Conservation (phyloP, 441 rosid species). For the Erodium chrysanthum region DNA sequence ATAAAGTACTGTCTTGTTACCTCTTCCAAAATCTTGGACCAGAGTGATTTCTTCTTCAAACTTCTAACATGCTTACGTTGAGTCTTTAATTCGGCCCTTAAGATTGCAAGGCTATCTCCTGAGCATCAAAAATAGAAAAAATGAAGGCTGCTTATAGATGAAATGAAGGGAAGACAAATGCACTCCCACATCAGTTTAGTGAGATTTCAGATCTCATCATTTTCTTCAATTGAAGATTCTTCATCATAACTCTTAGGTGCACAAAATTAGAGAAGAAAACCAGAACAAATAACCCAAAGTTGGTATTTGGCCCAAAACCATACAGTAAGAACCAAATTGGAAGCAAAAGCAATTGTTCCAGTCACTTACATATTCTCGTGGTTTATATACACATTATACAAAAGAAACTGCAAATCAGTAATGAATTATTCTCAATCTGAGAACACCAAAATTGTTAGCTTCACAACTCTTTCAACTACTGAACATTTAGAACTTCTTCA, state of each 20-base stretch:
- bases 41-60: constrained; percentile 89
- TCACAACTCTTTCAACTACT: background rate
- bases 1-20: constrained; percentile 27
- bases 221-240: background rate
- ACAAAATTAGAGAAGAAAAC: background rate
- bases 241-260: background rate
- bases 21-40: constrained; percentile 97
- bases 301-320: background rate
- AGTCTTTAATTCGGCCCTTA: constrained; percentile 82
- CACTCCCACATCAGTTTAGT: background rate
- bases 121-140: constrained; percentile 1
- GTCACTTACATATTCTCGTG: background rate
- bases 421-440: background rate
- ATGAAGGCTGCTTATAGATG: background rate
- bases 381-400: background rate
- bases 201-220: background rate
- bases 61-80: constrained; percentile 84
- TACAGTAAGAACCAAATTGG: background rate
- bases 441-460: background rate
- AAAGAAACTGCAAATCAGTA: background rate
- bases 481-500: background rate
- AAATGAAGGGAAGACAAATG: background rate
- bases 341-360: background rate
- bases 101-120: constrained; percentile 76
- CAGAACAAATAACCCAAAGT: background rate